phyloP scores from a whole-genome alignment of 2,329 filamentous ascomycete species.

The Fusarium bactridioides region DNA sequence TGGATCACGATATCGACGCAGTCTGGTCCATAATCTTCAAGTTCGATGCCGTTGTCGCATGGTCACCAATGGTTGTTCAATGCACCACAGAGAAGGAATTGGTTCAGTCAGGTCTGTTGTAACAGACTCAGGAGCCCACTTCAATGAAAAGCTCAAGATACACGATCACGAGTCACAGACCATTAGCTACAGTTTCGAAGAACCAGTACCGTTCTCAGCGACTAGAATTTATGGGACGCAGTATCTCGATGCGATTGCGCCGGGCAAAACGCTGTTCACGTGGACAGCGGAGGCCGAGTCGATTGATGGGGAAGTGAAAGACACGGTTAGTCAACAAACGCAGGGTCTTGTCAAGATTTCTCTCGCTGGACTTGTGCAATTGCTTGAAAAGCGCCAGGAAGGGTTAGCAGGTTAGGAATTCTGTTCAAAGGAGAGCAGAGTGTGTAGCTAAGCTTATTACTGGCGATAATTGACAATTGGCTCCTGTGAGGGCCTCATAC shows the following conservation, averaged over 20 bases:
- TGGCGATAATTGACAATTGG: fast-evolving
- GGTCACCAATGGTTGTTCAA: neutral
- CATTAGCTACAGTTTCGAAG: neutral
- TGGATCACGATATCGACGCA: neutral
- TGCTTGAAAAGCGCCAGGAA: neutral
- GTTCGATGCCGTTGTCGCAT: neutral
- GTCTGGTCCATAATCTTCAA: neutral
- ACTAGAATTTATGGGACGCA: neutral
- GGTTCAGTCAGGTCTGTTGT: neutral
- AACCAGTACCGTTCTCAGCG: neutral
- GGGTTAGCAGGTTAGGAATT: neutral
- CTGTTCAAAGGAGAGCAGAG: fast-evolving
- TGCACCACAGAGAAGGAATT: neutral
- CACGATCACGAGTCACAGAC: fast-evolving
- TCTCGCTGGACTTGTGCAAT: neutral
- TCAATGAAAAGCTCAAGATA: neutral
- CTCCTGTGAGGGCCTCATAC: too few relatives aligned
- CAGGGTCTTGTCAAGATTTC: neutral
- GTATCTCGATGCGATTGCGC: neutral
- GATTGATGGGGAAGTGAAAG: neutral
- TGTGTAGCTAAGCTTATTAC: neutral
- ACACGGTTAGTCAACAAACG: neutral
- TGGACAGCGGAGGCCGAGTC: neutral
- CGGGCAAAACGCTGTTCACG: neutral
- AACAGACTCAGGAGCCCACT: fast-evolving